A percentile compares a stretch with the other conserved stretches of the same genome.
phyloP scores from a whole-genome alignment of 352 stramenopile species.

The Salisapilia sapeloensis region DNA sequence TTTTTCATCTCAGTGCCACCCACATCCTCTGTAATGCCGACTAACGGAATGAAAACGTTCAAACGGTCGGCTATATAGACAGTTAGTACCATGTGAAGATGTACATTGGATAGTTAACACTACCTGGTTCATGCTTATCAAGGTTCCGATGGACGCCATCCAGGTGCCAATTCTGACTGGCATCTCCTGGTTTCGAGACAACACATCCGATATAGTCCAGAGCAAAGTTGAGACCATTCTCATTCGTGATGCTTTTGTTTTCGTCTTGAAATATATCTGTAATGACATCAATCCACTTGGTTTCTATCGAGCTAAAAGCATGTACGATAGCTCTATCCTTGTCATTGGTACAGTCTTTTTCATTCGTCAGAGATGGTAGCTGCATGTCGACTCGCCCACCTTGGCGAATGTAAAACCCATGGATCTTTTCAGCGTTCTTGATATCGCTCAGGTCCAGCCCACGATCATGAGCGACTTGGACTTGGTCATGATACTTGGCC shows the following conservation, averaged over 20 bases:
- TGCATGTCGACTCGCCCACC: constrained; percentile 61
- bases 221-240: constrained; percentile 8
- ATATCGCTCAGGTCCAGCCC: constrained; percentile 14
- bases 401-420: constrained; percentile 53
- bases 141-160: constrained; percentile 50
- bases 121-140: constrained; percentile 28
- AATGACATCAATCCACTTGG: constrained; percentile 10
- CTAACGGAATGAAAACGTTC: constrained; percentile 61
- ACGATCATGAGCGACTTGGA: neutral
- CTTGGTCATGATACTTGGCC: too few species aligned
- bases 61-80: constrained; percentile 36
- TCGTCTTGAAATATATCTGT: constrained; percentile 5
- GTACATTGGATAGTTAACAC: too few species aligned
- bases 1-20: constrained; percentile 61
- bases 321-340: constrained; percentile 8
- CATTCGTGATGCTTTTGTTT: constrained; percentile 2
- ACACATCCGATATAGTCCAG: constrained; percentile 68
- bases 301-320: constrained; percentile 12
- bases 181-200: constrained; percentile 32
- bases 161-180: constrained; percentile 64
- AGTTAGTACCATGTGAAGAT: too few species aligned
- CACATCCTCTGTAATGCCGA: constrained; percentile 18
- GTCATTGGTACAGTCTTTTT: neutral
- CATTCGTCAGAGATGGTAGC: constrained; percentile 5
- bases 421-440: constrained; percentile 29